phyloP scores from a whole-genome alignment of 129 eudicot species.

The Flaveria robusta region DNA sequence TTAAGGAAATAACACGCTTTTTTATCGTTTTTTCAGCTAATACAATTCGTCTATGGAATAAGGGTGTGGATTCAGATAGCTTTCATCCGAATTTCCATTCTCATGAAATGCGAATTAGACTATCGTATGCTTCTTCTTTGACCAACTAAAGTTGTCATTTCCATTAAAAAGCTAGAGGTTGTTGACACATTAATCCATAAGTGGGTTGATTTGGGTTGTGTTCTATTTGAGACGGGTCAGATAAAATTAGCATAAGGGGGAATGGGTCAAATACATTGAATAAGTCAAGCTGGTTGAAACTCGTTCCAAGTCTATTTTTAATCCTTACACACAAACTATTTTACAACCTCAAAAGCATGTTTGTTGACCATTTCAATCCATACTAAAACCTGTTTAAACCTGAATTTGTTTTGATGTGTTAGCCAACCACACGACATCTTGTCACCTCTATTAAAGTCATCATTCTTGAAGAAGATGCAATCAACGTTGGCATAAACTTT shows the following conservation, averaged over 20 bases:
- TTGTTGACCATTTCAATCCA: not conserved
- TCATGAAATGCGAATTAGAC: slow-evolving; percentile 79
- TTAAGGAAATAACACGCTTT: not conserved
- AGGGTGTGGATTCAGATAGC: slow-evolving; percentile 99
- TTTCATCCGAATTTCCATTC: slow-evolving; percentile 81
- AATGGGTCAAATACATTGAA: not conserved
- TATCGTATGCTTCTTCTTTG: slow-evolving; percentile 52
- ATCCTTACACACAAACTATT: not conserved
- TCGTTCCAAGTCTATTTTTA: not conserved
- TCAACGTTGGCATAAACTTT: not conserved
- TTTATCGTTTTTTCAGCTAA: slow-evolving; percentile 52
- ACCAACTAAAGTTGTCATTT: not conserved
- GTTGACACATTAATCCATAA: not conserved
- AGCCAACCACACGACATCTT: not conserved
- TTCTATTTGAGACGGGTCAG: not conserved
- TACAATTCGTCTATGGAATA: slow-evolving; percentile 92
- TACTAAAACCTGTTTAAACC: not conserved
- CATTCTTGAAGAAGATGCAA: not conserved
- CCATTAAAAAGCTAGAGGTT: slow-evolving; percentile 3
- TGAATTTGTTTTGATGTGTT: not conserved
- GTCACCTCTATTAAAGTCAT: not conserved
- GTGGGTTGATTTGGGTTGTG: not conserved
- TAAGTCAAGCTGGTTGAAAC: not conserved
- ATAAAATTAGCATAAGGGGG: not conserved
- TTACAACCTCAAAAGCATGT: not conserved